A percentile compares a stretch with the other conserved stretches of the same genome.
These are phyloP conservation scores for Termitomyces sp. DNA, from an alignment of 768 basidiomycete genomes.

Conservation along the genomic window DNA sequence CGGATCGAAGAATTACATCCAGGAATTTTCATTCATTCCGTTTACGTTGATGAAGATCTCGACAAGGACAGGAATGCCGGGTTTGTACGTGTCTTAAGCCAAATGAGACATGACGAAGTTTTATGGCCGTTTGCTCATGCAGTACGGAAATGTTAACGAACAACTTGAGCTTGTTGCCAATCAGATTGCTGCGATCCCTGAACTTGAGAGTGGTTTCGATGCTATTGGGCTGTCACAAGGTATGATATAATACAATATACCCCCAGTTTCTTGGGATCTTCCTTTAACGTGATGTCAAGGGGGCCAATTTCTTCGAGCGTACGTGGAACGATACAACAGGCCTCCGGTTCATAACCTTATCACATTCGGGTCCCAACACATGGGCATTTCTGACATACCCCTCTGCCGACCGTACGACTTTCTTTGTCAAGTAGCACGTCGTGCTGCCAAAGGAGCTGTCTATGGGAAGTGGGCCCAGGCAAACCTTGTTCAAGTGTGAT, in stretches of 20 bases:
- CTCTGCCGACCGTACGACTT: slow-evolving; percentile 58
- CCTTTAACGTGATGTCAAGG: slow-evolving; percentile 28
- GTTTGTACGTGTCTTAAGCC: slow-evolving; percentile 48
- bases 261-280: not conserved
- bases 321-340: slow-evolving; percentile 67
- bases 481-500: slow-evolving; percentile 62
- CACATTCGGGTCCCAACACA: slow-evolving; percentile 84
- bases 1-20: slow-evolving; percentile 59
- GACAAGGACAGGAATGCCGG: slow-evolving; percentile 63
- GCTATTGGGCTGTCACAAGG: slow-evolving; percentile 89
- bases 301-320: slow-evolving; percentile 85
- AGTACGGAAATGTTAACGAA: slow-evolving; percentile 77
- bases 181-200: slow-evolving; percentile 58
- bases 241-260: slow-evolving; percentile 6
- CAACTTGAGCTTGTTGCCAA: slow-evolving; percentile 61
- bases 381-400: slow-evolving; percentile 79
- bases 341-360: slow-evolving; percentile 78
- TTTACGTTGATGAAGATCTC: slow-evolving; percentile 58
- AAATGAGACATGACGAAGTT: not conserved
- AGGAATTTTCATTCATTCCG: slow-evolving; percentile 72
- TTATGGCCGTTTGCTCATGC: not conserved
- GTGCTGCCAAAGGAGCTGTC: slow-evolving; percentile 54
- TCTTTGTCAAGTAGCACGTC: slow-evolving; percentile 61
- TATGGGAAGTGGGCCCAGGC: slow-evolving; percentile 74
- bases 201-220: slow-evolving; percentile 70